Base-by-base conservation (phyloP, 169 alveolate genomes). In the Besnoitia besnoiti region DNA sequence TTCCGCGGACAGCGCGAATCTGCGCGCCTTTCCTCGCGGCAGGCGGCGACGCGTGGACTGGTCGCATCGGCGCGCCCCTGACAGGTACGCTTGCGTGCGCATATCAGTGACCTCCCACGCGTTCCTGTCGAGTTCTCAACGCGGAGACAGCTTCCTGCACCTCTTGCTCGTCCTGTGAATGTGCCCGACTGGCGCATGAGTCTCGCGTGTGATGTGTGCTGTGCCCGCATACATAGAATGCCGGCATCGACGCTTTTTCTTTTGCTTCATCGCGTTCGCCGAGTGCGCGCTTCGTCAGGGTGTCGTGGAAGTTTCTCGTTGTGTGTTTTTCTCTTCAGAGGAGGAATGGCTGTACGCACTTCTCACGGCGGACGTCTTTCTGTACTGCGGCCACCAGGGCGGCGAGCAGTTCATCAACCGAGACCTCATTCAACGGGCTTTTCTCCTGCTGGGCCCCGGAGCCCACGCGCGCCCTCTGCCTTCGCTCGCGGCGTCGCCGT, bases 301-400 rank as follows among this genome's bases (percentile, higher is more conserved):
- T 49, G 14, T 8, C 55, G 24, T 49, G 55, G 55, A 8, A 19
- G 67, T 55, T 55, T 55, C 67, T 5, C 67, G 12, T 55, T 16
- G 39, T 8, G 3, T 19, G 0, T 77, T 77, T 16, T 39, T 21
- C 33, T 77, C 10, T 79, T 77, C 90, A 90, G 93, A 90, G 30
- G 46, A 59, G 76, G 93, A 90, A 49, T 77, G 90, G 93, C 82
- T 77, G 44, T 46, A 46, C 39, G 35, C 62, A 82, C 85, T 91
- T 47, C 89, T 76, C 33, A 4, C 67, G 49, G 92, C 91, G 76
- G 97, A 95, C 46, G 94, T 90, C 75, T 94, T 93, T 85, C 49
- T 95, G 40, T 95, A 95, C 91, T 95, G 97, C 82, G 97, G 97
- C 2, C 97, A 95, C 73, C 97, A 95, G 62, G 97, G 97, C 30